Evolutionary conservation across 2,329 filamentous ascomycete species (phyloP).

Genomic region (Arachnomyces sp.): DNA sequence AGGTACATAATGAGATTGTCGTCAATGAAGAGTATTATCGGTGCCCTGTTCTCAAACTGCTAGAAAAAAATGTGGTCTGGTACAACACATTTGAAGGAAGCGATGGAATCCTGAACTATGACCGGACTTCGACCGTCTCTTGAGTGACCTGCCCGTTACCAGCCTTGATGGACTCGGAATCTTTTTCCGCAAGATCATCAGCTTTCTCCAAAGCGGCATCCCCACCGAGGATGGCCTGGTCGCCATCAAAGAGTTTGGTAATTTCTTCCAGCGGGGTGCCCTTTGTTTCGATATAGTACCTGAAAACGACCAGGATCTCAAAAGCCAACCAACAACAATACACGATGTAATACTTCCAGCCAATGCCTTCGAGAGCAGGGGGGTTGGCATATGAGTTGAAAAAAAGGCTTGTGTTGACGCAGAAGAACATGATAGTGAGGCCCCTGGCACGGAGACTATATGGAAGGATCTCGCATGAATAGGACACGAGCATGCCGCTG

Average conservation of each 20-base stretch:
- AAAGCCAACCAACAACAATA: conserved; percentile 27
- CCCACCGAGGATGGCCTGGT: conserved; percentile 33
- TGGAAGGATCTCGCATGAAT: conserved; percentile 43
- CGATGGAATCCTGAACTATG: too few relatives aligned
- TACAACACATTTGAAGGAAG: too few relatives aligned
- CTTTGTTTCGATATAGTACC: not conserved
- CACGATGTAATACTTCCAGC: conserved; percentile 33
- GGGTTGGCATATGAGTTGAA: conserved; percentile 30
- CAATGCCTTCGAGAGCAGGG: conserved; percentile 23
- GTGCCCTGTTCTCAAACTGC: too few relatives aligned
- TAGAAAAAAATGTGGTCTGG: too few relatives aligned
- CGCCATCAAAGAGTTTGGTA: conserved; percentile 61
- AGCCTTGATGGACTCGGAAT: too few relatives aligned
- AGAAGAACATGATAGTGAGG: conserved; percentile 26
- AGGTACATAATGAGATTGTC: too few relatives aligned
- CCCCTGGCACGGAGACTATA: conserved; percentile 45
- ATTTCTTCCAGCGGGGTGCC: conserved; percentile 51
- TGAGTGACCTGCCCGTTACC: too few relatives aligned
- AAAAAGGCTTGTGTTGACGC: conserved; percentile 23
- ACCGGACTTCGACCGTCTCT: too few relatives aligned
- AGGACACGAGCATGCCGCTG: conserved; percentile 28
- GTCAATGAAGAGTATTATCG: too few relatives aligned
- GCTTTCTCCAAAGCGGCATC: too few relatives aligned
- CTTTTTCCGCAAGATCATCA: too few relatives aligned
- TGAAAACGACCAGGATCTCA: conserved; percentile 24